Conservation (phyloP, 805 yeast species). For the Wickerhamiella sorbophila region DNA sequence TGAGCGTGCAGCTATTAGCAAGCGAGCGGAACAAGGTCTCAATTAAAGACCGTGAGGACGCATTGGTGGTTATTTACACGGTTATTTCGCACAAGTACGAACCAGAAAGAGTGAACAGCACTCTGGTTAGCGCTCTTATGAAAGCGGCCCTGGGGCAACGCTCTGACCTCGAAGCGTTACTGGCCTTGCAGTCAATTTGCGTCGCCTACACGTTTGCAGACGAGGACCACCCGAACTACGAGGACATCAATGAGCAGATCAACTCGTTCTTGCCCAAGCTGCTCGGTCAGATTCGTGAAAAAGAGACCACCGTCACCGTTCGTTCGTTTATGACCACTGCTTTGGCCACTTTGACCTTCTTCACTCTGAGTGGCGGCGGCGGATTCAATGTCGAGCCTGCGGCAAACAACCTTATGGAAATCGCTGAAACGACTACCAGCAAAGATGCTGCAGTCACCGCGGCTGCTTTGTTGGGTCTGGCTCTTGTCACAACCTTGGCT, state of each 20-base stretch:
- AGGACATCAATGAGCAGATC: slow-evolving; percentile 13
- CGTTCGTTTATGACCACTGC: slow-evolving; percentile 19
- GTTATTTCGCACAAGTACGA: slow-evolving; percentile 22
- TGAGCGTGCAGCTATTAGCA: slow-evolving; percentile 19
- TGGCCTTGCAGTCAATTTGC: slow-evolving; percentile 21
- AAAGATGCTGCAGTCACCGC: slow-evolving; percentile 16
- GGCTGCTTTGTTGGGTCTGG: slow-evolving; percentile 20
- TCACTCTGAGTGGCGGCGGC: slow-evolving; percentile 23
- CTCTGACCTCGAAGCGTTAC: slow-evolving; percentile 20
- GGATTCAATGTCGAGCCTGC: slow-evolving; percentile 22
- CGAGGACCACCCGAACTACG: slow-evolving; percentile 15
- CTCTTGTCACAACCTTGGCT: slow-evolving; percentile 20
- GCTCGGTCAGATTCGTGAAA: slow-evolving; percentile 8
- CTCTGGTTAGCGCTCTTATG: slow-evolving; percentile 13
- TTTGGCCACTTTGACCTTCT: slow-evolving; percentile 21
- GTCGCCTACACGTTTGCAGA: slow-evolving; percentile 18
- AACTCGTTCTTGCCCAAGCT: slow-evolving; percentile 7
- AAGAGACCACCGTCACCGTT: slow-evolving; percentile 4
- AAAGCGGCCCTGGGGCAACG: slow-evolving; percentile 18
- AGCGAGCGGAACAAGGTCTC: slow-evolving; percentile 22
- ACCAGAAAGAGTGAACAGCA: slow-evolving; percentile 18
- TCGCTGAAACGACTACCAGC: slow-evolving; percentile 18
- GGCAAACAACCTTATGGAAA: slow-evolving; percentile 16
- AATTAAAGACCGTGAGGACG: slow-evolving; percentile 23
- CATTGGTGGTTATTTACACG: slow-evolving; percentile 19